A percentile compares a stretch with the other conserved stretches of the same genome.
Evolutionary conservation across 2,329 filamentous ascomycete species (phyloP).

Genomic region (Aspergillus flavus): DNA sequence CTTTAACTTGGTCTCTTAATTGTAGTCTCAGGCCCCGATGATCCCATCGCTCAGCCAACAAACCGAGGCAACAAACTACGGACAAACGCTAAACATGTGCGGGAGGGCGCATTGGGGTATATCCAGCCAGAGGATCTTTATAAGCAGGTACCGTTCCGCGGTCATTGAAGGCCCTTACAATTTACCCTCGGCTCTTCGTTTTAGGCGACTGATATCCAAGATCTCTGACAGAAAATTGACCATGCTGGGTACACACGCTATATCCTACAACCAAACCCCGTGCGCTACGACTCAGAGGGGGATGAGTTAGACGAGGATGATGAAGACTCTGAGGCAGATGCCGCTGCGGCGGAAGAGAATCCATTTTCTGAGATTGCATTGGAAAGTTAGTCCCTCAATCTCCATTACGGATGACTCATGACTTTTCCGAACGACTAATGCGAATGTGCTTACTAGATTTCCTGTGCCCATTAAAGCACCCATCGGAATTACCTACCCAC

Average conservation of each 20-base stretch:
- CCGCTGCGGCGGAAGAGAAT: slow-evolving; percentile 61
- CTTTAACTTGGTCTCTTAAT: slow-evolving; percentile 18
- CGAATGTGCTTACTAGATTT: slow-evolving; percentile 47
- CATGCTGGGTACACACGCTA: slow-evolving; percentile 64
- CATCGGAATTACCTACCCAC: slow-evolving; percentile 61
- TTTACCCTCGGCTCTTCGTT: not conserved
- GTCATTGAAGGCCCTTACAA: not conserved
- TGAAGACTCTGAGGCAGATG: slow-evolving; percentile 60
- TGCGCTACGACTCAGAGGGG: slow-evolving; percentile 65
- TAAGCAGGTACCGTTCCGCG: slow-evolving; percentile 52
- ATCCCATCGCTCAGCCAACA: slow-evolving; percentile 56
- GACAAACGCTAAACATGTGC: slow-evolving; percentile 59
- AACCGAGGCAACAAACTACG: slow-evolving; percentile 66
- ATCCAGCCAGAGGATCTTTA: slow-evolving; percentile 55
- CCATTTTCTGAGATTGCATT: slow-evolving; percentile 61
- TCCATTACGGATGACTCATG: too few species aligned
- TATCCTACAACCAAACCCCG: slow-evolving; percentile 62
- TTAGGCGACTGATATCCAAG: slow-evolving; percentile 12
- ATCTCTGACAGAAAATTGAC: slow-evolving; percentile 54
- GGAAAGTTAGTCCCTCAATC: slow-evolving; percentile 49
- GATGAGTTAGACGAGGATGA: slow-evolving; percentile 62
- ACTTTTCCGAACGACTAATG: not conserved
- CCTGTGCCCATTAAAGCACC: slow-evolving; percentile 63
- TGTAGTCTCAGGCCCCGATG: slow-evolving; percentile 50
- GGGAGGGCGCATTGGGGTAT: slow-evolving; percentile 57